Percentiles rank a stretch among this genome's conserved stretches.
phyloP scores from a whole-genome alignment of 176 grass and related monocot species.

The Aechmea fasciata region DNA sequence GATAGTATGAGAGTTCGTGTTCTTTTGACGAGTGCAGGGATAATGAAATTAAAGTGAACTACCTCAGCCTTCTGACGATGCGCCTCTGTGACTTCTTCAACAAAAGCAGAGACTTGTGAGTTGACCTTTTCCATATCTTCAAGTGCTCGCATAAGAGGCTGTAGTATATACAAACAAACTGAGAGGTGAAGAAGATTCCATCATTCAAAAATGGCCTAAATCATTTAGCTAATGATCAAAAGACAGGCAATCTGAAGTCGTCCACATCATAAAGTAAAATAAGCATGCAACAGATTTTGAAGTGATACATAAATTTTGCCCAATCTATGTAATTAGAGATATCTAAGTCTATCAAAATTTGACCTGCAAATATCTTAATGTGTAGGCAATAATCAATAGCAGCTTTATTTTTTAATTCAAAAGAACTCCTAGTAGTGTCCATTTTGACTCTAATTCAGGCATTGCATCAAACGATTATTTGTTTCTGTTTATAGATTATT shows the following conservation, averaged over 20 bases:
- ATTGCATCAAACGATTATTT: no score
- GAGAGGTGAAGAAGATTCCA: neutral
- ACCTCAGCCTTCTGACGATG: slow-evolving; percentile 96
- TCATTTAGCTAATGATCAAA: neutral
- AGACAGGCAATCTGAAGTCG: no score
- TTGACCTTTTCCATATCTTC: slow-evolving; percentile 99
- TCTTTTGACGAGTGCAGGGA: slow-evolving; percentile 36
- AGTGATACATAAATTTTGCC: no score
- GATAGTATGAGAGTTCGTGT: neutral
- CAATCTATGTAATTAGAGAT: neutral
- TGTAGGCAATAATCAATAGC: neutral
- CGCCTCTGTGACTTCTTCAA: slow-evolving; percentile 91
- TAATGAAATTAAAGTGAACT: slow-evolving; percentile 35
- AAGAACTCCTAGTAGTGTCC: neutral
- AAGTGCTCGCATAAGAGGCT: slow-evolving; percentile 87
- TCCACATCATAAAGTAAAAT: no score
- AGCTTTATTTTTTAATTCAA: neutral
- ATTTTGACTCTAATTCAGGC: no score
- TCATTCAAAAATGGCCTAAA: neutral
- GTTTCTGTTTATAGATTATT: no score
- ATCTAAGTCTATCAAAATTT: neutral
- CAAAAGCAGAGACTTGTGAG: slow-evolving; percentile 78
- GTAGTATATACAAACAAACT: slow-evolving; percentile 6
- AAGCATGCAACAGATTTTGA: no score
- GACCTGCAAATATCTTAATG: neutral